Percentiles rank a stretch among this genome's conserved stretches.
These are phyloP conservation scores for Diaporthe batatas DNA, from an alignment of 2,329 filamentous ascomycete genomes.

Conservation along the genomic window DNA sequence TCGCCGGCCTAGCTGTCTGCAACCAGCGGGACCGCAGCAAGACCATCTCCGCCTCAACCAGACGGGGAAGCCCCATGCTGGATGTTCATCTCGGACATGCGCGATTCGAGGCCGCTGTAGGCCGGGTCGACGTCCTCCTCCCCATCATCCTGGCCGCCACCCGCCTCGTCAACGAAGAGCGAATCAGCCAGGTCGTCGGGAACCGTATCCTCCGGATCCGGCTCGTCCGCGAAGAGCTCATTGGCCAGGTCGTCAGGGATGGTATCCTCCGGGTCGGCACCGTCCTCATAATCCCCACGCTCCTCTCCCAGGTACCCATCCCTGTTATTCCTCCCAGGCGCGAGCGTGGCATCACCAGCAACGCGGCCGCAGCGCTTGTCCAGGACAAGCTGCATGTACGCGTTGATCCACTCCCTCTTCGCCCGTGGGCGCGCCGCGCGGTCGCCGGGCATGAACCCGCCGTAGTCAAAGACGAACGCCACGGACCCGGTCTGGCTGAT, in stretches of 20 bases:
- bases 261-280: background rate
- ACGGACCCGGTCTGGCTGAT: background rate
- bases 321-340: fast-evolving
- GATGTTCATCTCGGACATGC: background rate
- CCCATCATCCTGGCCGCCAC: background rate
- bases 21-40: background rate
- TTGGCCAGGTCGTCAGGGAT: background rate
- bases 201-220: background rate
- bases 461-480: background rate
- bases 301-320: fast-evolving
- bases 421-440: background rate
- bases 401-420: background rate
- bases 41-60: fast-evolving
- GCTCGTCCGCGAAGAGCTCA: background rate
- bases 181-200: background rate
- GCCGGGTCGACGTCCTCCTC: too few relatives aligned
- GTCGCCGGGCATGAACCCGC: conserved; percentile 1
- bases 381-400: background rate
- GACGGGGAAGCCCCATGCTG: background rate
- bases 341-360: background rate
- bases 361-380: background rate
- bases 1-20: background rate
- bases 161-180: too few relatives aligned
- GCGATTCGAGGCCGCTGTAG: background rate
- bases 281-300: too few relatives aligned